phyloP scores from a whole-genome alignment of 495 filamentous ascomycete species.

The Penicillium cinerascens region DNA sequence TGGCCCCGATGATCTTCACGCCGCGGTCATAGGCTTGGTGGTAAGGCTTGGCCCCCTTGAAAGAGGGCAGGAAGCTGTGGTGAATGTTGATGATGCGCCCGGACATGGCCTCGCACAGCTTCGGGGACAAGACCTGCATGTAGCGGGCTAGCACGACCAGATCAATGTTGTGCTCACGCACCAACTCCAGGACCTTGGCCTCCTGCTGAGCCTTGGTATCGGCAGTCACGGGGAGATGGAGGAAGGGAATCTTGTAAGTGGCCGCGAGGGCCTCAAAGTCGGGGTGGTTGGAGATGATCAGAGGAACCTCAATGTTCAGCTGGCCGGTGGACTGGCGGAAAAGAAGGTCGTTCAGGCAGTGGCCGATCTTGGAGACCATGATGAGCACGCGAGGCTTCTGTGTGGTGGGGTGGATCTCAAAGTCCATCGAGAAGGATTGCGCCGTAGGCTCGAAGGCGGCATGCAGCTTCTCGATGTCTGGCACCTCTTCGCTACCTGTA shows the following conservation, averaged over 20 bases:
- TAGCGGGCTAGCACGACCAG: slow-evolving; percentile 75
- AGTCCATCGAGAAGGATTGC: slow-evolving; percentile 55
- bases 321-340: slow-evolving; percentile 60
- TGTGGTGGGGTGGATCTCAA: slow-evolving; percentile 56
- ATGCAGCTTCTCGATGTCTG: slow-evolving; percentile 42
- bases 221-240: slow-evolving; percentile 66
- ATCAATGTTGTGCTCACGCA: slow-evolving; percentile 60
- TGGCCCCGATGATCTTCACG: slow-evolving; percentile 77
- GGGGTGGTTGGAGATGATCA: slow-evolving; percentile 69
- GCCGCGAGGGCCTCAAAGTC: slow-evolving; percentile 64
- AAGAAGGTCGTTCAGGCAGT: slow-evolving; percentile 76
- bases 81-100: slow-evolving; percentile 81
- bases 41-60: slow-evolving; percentile 80
- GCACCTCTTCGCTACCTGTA: slow-evolving; percentile 24
- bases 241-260: slow-evolving; percentile 68
- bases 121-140: slow-evolving; percentile 75
- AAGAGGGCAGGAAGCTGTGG: slow-evolving; percentile 72
- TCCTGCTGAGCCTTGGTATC: slow-evolving; percentile 70
- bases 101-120: slow-evolving; percentile 66
- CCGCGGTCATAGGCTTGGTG: slow-evolving; percentile 75
- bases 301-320: slow-evolving; percentile 63
- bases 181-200: slow-evolving; percentile 58
- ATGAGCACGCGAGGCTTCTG: slow-evolving; percentile 68
- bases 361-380: slow-evolving; percentile 79
- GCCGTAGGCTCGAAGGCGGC: slow-evolving; percentile 53